Conservation (phyloP, 2,329 filamentous ascomycete genomes). For the Botrytis fabae region DNA sequence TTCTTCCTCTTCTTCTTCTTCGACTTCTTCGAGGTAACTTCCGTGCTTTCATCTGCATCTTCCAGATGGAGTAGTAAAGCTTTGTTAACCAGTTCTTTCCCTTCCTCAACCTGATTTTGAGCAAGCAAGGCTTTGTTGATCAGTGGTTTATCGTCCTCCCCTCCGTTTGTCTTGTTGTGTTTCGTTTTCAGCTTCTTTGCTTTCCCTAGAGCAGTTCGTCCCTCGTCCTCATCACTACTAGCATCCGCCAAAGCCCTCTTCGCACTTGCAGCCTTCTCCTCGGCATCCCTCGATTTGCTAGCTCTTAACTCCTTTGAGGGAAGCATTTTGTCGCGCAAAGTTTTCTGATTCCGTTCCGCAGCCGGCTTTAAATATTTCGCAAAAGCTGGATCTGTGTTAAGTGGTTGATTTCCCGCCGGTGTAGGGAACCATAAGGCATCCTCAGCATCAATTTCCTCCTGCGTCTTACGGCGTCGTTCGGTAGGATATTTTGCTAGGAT, state of each 20-base stretch:
- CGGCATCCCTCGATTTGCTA: conserved; percentile 39
- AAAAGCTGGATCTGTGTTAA: conserved; percentile 39
- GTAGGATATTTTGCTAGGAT: conserved; percentile 36
- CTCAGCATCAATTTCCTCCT: conserved; percentile 41
- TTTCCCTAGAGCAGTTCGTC: conserved; percentile 40
- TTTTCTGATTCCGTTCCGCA: conserved; percentile 38
- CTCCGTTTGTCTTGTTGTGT: neutral
- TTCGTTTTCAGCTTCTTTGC: conserved; percentile 39
- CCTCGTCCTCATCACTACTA: conserved; percentile 42
- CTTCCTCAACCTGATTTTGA: conserved; percentile 1
- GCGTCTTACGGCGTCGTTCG: conserved; percentile 34
- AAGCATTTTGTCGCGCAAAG: conserved; percentile 40
- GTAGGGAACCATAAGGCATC: conserved; percentile 37
- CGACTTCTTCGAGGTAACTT: conserved; percentile 21
- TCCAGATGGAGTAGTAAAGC: conserved; percentile 17
- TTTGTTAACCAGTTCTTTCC: conserved; percentile 22
- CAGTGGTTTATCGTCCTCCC: conserved; percentile 8
- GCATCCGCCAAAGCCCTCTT: conserved; percentile 37
- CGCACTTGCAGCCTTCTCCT: conserved; percentile 39
- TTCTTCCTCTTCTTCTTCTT: conserved; percentile 26
- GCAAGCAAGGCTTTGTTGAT: conserved; percentile 24
- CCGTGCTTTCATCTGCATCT: conserved; percentile 11
- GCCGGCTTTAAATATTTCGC: conserved; percentile 37
- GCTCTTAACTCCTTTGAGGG: conserved; percentile 37
- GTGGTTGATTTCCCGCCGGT: conserved; percentile 38